Evolutionary conservation across 2,329 filamentous ascomycete species (phyloP).

Genomic region (Elsinoe necatrix): DNA sequence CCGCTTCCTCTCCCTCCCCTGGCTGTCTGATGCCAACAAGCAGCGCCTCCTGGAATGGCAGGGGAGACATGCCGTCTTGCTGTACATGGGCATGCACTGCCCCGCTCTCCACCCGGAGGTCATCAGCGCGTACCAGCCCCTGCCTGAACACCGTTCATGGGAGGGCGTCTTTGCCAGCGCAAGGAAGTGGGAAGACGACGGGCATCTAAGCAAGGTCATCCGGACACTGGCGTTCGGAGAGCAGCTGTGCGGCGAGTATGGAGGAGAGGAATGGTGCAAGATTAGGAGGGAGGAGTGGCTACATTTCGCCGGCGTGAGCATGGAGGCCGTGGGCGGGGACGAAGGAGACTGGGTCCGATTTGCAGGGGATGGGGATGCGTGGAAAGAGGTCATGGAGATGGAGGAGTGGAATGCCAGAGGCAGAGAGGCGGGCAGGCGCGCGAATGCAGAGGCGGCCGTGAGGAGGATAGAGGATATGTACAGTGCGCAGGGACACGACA

Average conservation of each 20-base stretch:
- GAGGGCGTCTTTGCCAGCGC: conserved; percentile 38
- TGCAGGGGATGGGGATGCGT: conserved; percentile 57
- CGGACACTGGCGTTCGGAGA: conserved; percentile 61
- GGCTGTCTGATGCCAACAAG: conserved; percentile 54
- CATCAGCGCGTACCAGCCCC: conserved; percentile 51
- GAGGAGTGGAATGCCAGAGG: conserved; percentile 1
- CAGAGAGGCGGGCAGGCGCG: neutral
- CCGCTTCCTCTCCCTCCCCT: conserved; percentile 52
- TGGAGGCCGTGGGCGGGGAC: conserved; percentile 52
- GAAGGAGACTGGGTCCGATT: conserved; percentile 52
- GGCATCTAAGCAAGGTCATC: conserved; percentile 69
- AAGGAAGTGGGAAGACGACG: conserved; percentile 57
- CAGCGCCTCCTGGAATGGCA: conserved; percentile 72
- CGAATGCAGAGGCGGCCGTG: conserved; percentile 1
- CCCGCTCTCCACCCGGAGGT: conserved; percentile 53
- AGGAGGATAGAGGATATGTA: conserved; percentile 2
- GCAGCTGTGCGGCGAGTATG: conserved; percentile 40
- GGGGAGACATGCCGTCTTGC: conserved; percentile 61
- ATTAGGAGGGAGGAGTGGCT: conserved; percentile 53
- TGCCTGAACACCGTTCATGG: conserved; percentile 31
- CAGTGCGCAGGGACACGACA: neutral
- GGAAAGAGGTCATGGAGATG: conserved; percentile 39
- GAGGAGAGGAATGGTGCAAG: conserved; percentile 39
- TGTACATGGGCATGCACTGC: conserved; percentile 62
- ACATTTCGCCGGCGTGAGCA: conserved; percentile 51